Percentiles rank a stretch among this genome's conserved stretches.
These are phyloP conservation scores for Ceratopteris richardii DNA, from an alignment of 75 land plant genomes.

Conservation along the genomic window DNA sequence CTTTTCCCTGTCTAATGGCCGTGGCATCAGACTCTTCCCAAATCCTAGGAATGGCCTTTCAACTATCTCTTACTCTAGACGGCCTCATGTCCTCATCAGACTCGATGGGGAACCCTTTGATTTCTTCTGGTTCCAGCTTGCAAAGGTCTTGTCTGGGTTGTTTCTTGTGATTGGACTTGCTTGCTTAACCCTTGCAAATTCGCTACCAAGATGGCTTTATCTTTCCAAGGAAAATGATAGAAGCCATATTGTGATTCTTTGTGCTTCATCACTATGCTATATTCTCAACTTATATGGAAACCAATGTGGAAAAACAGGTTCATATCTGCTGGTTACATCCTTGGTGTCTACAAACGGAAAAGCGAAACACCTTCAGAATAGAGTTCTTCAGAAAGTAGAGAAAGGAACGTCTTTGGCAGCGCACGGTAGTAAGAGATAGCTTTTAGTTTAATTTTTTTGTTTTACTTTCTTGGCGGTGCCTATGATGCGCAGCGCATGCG, in stretches of 20 bases:
- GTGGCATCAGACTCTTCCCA: slow-evolving; percentile 63
- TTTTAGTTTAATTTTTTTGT: no score
- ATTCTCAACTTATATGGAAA: slow-evolving; percentile 15
- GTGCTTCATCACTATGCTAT: slow-evolving; percentile 22
- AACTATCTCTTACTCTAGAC: slow-evolving; percentile 42
- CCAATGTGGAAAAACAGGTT: slow-evolving; percentile 11
- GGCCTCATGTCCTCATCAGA: slow-evolving; percentile 40
- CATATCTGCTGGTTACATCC: no score
- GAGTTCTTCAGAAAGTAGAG: no score
- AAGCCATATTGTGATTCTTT: slow-evolving; percentile 8
- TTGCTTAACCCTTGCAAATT: background rate
- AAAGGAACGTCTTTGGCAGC: no score
- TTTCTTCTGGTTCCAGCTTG: slow-evolving; percentile 2
- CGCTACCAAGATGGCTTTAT: slow-evolving; percentile 9
- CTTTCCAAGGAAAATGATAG: slow-evolving; percentile 8
- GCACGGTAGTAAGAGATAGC: no score
- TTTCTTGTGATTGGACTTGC: slow-evolving; percentile 3
- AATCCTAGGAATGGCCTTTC: slow-evolving; percentile 70
- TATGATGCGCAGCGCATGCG: no score
- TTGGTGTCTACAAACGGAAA: no score
- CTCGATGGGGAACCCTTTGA: slow-evolving; percentile 81
- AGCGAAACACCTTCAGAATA: no score
- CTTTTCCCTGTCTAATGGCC: slow-evolving; percentile 43
- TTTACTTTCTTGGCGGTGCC: no score
- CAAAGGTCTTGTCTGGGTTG: slow-evolving; percentile 6